Evolutionary conservation across 139 green algal genomes (phyloP), one percentile per base, ranked within the genome.

Genomic region (Bryopsis sp.): DNA sequence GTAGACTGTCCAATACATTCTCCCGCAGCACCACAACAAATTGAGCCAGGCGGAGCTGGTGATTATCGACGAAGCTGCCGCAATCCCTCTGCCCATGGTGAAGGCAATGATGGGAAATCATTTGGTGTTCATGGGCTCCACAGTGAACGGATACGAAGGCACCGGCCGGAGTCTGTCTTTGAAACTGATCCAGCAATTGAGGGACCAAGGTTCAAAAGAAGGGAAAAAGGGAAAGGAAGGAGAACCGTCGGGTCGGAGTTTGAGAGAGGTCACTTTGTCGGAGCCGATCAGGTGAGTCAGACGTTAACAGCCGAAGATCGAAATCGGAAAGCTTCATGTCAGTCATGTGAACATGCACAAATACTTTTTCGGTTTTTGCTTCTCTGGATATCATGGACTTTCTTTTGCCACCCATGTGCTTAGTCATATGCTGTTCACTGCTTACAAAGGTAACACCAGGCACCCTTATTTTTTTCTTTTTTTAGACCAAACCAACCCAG

Each of bases 1-100:
- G 58, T 90, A 97, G 85, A 97, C 91, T 8, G 85, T 97, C 46
- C 92, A 97, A 85, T 98, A 97, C 81, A 91, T 98, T 64, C 84
- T 92, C 77, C 93, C 93, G 22, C 89, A 97, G 79, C 86, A 97
- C 78, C 73, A 89, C 50, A 83, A 86, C 26, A 80, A 82, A 66
- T 82, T 97, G 68, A 78, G 78, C 5, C 87, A 95, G 78, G 94
- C 94, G 3, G 94, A 99, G 86, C 85, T 99, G 70, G 74, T 99
- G 39, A 90, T 99, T 6, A 97, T 99, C 64, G 94, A 99, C 71
- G 94, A 99, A 79, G 78, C 82, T 2, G 77, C 82, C 1, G 81
- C 82, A 26, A 99, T 99, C 68, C 94, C 94, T 1, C 80, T 99
- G 70, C 90, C 94, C 0, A 59, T 92, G 47, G 94, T 99, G 19